These are phyloP conservation scores for Phytophthora pseudosyringae DNA, from an alignment of 352 stramenopile species.

Conservation along the genomic window DNA sequence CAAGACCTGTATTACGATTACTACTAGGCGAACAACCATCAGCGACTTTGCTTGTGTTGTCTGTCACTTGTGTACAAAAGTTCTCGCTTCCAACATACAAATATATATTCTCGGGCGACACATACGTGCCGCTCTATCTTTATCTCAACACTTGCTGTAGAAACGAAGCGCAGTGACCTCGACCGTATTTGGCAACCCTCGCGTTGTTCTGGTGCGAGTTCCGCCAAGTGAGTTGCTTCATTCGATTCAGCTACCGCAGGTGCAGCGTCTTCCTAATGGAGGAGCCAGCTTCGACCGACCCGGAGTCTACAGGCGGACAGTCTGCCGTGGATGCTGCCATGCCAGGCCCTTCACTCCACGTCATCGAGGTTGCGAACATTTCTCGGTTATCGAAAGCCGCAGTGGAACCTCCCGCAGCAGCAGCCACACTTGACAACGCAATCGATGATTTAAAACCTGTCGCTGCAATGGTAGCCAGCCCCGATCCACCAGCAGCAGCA, in stretches of 20 bases:
- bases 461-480: background rate
- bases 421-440: background rate
- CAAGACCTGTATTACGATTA: constrained; percentile 51
- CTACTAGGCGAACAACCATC: constrained; percentile 16
- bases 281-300: background rate
- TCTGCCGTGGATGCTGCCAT: background rate
- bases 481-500: background rate
- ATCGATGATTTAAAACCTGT: background rate
- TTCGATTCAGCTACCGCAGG: background rate
- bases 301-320: background rate
- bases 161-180: background rate
- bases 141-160: constrained; percentile 1
- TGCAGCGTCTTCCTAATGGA: background rate
- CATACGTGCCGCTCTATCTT: constrained; percentile 22
- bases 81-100: constrained; percentile 20
- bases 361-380: background rate
- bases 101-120: constrained; percentile 26
- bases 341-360: background rate
- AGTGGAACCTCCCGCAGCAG: background rate
- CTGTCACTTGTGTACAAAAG: constrained; percentile 25
- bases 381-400: background rate
- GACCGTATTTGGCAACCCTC: constrained; percentile 14
- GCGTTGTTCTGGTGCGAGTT: background rate
- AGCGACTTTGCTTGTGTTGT: background rate
- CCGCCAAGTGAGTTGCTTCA: background rate